A percentile compares a stretch with the other conserved stretches of the same genome.
These are phyloP conservation scores for Phialophora expanda DNA, from an alignment of 2,329 filamentous ascomycete species.

Conservation along the genomic window DNA sequence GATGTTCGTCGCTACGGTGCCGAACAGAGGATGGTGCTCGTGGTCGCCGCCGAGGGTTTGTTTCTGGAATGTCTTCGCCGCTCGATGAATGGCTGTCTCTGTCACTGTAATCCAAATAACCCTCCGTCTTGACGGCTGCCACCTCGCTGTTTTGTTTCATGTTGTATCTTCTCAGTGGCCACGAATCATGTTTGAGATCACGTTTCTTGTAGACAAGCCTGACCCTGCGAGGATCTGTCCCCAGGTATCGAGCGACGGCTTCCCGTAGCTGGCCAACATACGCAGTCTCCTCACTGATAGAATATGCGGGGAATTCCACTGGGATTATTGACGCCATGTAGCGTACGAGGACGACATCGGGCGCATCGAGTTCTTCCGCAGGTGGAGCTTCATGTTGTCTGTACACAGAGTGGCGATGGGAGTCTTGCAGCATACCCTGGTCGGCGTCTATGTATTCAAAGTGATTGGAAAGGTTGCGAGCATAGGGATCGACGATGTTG, in stretches of 20 bases:
- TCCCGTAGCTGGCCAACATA: slow-evolving; percentile 51
- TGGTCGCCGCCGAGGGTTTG: slow-evolving; percentile 34
- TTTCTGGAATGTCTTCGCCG: slow-evolving; percentile 30
- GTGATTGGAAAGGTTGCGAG: slow-evolving; percentile 33
- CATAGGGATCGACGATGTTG: slow-evolving; percentile 29
- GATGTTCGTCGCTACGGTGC: slow-evolving; percentile 32
- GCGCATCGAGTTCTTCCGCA: slow-evolving; percentile 45
- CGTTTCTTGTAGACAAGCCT: slow-evolving; percentile 56
- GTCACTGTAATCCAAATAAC: slow-evolving; percentile 35
- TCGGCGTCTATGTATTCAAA: slow-evolving; percentile 40
- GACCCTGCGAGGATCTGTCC: slow-evolving; percentile 47
- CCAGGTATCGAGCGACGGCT: slow-evolving; percentile 47
- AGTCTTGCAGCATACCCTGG: slow-evolving; percentile 31
- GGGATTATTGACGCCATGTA: slow-evolving; percentile 51
- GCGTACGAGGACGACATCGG: slow-evolving; percentile 52
- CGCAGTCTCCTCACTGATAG: slow-evolving; percentile 53
- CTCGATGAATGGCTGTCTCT: slow-evolving; percentile 36
- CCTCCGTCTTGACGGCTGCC: slow-evolving; percentile 52
- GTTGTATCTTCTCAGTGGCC: slow-evolving; percentile 50
- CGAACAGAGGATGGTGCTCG: slow-evolving; percentile 35
- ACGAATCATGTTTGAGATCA: slow-evolving; percentile 49
- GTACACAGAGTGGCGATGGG: slow-evolving; percentile 28
- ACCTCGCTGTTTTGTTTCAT: slow-evolving; percentile 57
- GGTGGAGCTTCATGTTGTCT: slow-evolving; percentile 26
- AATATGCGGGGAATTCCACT: slow-evolving; percentile 53